These are phyloP conservation scores for Fusarium sororula DNA, from an alignment of 2,329 filamentous ascomycete genomes.

Conservation along the genomic window DNA sequence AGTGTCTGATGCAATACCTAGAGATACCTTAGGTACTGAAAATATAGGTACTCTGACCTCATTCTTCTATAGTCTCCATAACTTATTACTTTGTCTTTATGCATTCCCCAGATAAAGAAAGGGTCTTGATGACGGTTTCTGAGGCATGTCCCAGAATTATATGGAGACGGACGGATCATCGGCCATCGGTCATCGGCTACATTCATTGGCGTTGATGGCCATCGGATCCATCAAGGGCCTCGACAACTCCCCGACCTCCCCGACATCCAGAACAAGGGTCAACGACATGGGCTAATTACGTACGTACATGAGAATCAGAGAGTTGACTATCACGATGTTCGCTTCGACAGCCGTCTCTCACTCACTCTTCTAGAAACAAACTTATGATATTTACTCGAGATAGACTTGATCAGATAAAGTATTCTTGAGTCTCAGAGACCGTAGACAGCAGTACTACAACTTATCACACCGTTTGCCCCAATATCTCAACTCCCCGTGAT, in stretches of 20 bases:
- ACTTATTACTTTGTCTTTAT: background rate
- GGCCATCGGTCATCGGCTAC: conserved; percentile 34
- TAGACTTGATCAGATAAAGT: accelerated
- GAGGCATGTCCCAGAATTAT: background rate
- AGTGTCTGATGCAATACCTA: background rate
- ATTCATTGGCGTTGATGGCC: conserved; percentile 22
- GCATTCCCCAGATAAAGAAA: background rate
- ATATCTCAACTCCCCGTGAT: conserved; percentile 12
- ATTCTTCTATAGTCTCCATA: background rate
- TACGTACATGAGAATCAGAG: conserved; percentile 1
- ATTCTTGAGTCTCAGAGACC: accelerated
- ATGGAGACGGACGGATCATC: conserved; percentile 10
- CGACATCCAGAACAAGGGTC: conserved; percentile 23
- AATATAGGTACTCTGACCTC: background rate
- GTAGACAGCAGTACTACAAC: background rate
- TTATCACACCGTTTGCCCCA: background rate
- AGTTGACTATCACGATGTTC: background rate
- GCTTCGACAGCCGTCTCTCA: background rate
- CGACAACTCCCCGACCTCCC: conserved; percentile 37
- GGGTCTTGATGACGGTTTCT: conserved; percentile 10
- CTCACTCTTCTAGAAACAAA: no score
- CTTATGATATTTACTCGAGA: background rate
- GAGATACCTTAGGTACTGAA: no score
- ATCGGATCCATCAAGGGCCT: conserved; percentile 18
- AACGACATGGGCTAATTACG: conserved; percentile 5